Evolutionary conservation across 441 rosid genomes (phyloP).

Genomic region (Corymbia citriodora): DNA sequence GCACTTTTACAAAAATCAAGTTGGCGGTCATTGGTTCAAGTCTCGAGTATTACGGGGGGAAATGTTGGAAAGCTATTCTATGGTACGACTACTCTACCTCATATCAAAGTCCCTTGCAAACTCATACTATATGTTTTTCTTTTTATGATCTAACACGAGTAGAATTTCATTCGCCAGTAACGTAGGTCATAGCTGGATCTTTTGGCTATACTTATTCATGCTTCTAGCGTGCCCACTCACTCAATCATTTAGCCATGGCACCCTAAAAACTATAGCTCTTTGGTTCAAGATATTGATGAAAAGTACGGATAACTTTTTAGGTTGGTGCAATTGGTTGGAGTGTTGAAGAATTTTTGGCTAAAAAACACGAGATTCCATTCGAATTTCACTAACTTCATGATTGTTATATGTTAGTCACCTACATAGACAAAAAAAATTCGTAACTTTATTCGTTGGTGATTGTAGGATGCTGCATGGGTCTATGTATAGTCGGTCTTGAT

Average conservation of each 20-base stretch:
- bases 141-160: background rate
- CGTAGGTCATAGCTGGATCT: background rate
- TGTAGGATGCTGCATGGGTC: too few species aligned
- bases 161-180: background rate
- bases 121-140: background rate
- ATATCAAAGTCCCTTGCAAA: background rate
- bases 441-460: too few species aligned
- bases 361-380: background rate
- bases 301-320: fast-evolving
- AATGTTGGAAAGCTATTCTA: too few species aligned
- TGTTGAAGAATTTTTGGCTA: background rate
- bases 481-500: too few species aligned
- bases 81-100: background rate
- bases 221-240: background rate
- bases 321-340: background rate
- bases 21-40: background rate
- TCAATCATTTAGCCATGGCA: background rate
- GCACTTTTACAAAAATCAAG: background rate
- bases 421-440: background rate
- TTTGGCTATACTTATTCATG: background rate
- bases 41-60: background rate
- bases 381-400: too few species aligned
- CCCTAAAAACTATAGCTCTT: background rate
- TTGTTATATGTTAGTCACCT: too few species aligned
- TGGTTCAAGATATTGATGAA: background rate